A percentile compares a stretch with the other conserved stretches of the same genome.
Evolutionary conservation across 2,329 filamentous ascomycete genomes (phyloP).

Genomic region (Apiospora arundinis): DNA sequence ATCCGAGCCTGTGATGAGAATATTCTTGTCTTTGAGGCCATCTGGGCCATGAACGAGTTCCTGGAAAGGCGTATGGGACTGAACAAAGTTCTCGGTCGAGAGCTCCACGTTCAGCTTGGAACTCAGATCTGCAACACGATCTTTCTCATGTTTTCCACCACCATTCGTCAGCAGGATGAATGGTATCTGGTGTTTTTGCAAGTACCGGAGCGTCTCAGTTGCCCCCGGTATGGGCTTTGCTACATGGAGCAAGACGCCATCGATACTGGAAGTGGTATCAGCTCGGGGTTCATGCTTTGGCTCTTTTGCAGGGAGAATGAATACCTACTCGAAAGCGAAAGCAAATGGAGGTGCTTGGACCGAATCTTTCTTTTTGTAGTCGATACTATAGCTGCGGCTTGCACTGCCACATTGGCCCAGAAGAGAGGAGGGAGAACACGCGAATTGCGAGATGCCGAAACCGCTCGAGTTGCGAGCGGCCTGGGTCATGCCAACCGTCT

Average conservation of each 20-base stretch:
- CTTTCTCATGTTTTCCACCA: constrained; percentile 81
- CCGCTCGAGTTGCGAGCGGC: background rate
- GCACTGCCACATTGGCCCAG: background rate
- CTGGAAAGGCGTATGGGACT: constrained; percentile 90
- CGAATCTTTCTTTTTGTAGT: constrained; percentile 8
- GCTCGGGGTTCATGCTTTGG: constrained; percentile 13
- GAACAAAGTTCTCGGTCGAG: constrained; percentile 75
- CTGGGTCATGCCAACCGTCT: background rate
- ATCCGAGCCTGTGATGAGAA: constrained; percentile 76
- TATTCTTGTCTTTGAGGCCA: constrained; percentile 66
- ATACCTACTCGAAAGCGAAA: constrained; percentile 44
- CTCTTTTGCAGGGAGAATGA: background rate
- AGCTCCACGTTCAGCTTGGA: constrained; percentile 69
- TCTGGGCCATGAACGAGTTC: constrained; percentile 66
- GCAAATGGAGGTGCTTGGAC: constrained; percentile 30
- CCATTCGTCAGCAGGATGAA: constrained; percentile 97
- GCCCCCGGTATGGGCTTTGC: constrained; percentile 81
- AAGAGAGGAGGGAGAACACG: background rate
- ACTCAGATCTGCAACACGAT: constrained; percentile 74
- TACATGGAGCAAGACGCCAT: constrained; percentile 91
- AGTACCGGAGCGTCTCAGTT: constrained; percentile 71
- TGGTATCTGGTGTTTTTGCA: constrained; percentile 78
- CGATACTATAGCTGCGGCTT: background rate
- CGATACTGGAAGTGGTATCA: constrained; percentile 62
- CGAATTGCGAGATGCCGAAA: background rate